Conservation (phyloP, 176 grass and related monocot genomes). For the Leersia perrieri region DNA sequence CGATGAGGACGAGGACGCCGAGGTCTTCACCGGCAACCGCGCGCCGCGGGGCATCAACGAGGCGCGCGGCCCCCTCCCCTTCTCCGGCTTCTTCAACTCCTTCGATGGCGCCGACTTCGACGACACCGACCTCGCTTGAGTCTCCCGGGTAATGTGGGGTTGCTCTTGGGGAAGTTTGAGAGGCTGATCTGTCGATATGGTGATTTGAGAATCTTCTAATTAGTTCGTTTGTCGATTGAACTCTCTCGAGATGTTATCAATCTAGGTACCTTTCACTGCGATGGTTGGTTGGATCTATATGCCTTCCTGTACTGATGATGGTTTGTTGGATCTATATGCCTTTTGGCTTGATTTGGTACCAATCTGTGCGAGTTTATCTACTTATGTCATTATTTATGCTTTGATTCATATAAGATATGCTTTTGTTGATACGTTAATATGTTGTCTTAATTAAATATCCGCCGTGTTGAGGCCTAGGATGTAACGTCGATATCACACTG, state of each 20-base stretch:
- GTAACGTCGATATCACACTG: neutral
- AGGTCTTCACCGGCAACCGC: constrained; percentile 27
- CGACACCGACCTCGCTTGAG: constrained; percentile 48
- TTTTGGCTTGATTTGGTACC: neutral
- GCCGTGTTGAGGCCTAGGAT: neutral
- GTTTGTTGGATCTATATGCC: neutral
- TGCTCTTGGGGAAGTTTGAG: neutral
- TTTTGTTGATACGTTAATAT: neutral
- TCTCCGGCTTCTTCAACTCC: constrained; percentile 45
- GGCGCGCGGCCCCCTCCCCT: constrained; percentile 23
- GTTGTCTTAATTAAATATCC: neutral
- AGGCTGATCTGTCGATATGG: constrained; percentile 14
- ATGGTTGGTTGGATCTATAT: constrained; percentile 5
- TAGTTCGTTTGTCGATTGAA: constrained; percentile 1
- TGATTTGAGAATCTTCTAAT: neutral
- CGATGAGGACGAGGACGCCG: constrained; percentile 45
- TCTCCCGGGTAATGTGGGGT: neutral
- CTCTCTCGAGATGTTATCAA: neutral
- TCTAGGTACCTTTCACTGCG: neutral
- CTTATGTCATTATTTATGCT: neutral
- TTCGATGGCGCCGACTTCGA: constrained; percentile 64
- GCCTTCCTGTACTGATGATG: neutral
- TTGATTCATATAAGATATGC: neutral
- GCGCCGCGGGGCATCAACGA: neutral
- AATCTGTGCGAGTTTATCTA: neutral